Conservation (phyloP, 2,329 filamentous ascomycete genomes). For the Fusarium sp. region DNA sequence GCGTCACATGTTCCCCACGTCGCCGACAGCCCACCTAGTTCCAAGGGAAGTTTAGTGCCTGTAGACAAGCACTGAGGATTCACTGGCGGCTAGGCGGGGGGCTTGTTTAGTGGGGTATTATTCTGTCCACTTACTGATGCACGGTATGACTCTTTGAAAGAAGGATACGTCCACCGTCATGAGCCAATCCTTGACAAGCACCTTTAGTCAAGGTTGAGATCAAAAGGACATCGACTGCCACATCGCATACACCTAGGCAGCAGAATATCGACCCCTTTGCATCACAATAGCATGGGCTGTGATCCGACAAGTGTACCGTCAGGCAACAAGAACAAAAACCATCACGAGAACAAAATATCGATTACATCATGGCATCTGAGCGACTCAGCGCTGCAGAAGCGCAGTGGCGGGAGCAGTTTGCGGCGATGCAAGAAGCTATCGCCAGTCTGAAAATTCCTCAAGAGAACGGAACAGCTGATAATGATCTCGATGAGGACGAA, state of each 20-base stretch:
- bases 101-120: conserved; percentile 33
- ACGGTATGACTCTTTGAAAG: conserved; percentile 43
- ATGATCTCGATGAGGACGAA: conserved; percentile 73
- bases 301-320: background rate
- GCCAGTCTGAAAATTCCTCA: conserved; percentile 73
- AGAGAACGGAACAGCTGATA: conserved; percentile 54
- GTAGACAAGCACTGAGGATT: conserved; percentile 8
- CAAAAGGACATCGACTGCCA: conserved; percentile 29
- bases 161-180: conserved; percentile 24
- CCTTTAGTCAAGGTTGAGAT: conserved; percentile 23
- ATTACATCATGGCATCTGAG: conserved; percentile 52
- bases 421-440: conserved; percentile 87
- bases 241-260: conserved; percentile 19
- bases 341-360: background rate
- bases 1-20: conserved; percentile 49
- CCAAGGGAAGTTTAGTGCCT: conserved; percentile 35
- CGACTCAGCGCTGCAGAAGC: conserved; percentile 58
- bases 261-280: conserved; percentile 14
- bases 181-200: conserved; percentile 35
- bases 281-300: background rate
- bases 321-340: background rate
- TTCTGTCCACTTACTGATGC: background rate
- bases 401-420: conserved; percentile 87
- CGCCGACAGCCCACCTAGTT: conserved; percentile 27
- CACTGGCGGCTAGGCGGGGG: conserved; percentile 36